Conservation (phyloP, 495 filamentous ascomycete species). For the Daldinia decipiens region DNA sequence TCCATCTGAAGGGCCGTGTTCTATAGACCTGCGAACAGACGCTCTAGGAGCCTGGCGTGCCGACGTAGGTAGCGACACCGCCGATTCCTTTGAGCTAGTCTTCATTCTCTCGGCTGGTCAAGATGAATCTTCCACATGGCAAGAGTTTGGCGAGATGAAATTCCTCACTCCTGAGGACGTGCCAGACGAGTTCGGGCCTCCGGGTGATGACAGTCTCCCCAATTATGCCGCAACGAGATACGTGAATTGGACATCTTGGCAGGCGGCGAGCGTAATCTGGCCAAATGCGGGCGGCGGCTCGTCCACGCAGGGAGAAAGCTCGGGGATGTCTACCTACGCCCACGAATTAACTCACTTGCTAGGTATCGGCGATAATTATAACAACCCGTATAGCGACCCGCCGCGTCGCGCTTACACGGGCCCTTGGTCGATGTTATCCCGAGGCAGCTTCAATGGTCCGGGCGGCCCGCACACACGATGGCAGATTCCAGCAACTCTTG, state of each 20-base stretch:
- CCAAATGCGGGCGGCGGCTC: conserved; percentile 56
- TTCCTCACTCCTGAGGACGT: conserved; percentile 52
- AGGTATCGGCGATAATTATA: conserved; percentile 58
- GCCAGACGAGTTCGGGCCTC: conserved; percentile 53
- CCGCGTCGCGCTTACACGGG: conserved; percentile 53
- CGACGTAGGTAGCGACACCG: conserved; percentile 52
- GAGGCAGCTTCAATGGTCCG: conserved; percentile 56
- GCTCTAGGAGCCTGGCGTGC: conserved; percentile 53
- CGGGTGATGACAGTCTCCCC: conserved; percentile 43
- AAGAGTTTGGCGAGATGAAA: conserved; percentile 58
- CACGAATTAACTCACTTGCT: conserved; percentile 56
- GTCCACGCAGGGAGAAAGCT: conserved; percentile 56
- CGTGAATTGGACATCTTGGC: conserved; percentile 57
- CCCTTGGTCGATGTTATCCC: conserved; percentile 53
- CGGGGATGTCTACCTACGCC: conserved; percentile 54
- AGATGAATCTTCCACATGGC: conserved; percentile 58
- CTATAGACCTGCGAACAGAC: conserved; percentile 52
- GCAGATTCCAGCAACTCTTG: conserved; percentile 53
- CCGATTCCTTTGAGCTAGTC: conserved; percentile 50
- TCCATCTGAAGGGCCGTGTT: conserved; percentile 46
- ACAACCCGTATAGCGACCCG: conserved; percentile 54
- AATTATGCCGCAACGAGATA: conserved; percentile 55
- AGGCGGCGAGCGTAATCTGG: conserved; percentile 52
- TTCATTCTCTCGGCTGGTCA: conserved; percentile 58
- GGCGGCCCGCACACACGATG: conserved; percentile 57